Conservation (phyloP, 2,329 filamentous ascomycete genomes). For the Westerdykella ornata region DNA sequence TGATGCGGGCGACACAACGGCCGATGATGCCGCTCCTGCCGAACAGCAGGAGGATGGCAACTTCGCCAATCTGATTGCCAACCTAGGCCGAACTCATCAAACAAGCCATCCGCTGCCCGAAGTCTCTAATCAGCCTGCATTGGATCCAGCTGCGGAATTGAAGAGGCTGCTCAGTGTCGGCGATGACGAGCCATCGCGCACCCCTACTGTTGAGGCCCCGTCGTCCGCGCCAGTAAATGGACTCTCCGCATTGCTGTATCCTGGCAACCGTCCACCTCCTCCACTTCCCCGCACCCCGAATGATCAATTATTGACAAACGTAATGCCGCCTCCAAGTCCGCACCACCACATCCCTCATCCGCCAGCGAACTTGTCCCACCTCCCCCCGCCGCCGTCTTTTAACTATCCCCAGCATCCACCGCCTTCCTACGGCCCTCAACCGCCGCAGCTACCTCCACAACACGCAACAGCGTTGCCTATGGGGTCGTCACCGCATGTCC, state of each 20-base stretch:
- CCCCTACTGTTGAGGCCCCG: conserved; percentile 32
- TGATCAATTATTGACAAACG: conserved; percentile 48
- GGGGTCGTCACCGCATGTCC: conserved; percentile 16
- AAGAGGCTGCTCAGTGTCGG: conserved; percentile 46
- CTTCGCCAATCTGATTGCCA: conserved; percentile 29
- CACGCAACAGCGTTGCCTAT: conserved; percentile 19
- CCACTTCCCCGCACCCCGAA: conserved; percentile 43
- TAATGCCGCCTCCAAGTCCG: conserved; percentile 51
- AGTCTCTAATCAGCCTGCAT: conserved; percentile 19
- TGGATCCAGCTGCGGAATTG: conserved; percentile 46
- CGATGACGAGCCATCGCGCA: conserved; percentile 29
- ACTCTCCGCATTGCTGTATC: conserved; percentile 51
- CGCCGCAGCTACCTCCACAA: conserved; percentile 11
- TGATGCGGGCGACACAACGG: conserved; percentile 24
- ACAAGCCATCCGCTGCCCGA: conserved; percentile 27
- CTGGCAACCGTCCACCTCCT: conserved; percentile 15
- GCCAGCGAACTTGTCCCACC: conserved; percentile 41
- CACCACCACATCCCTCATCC: conserved; percentile 47
- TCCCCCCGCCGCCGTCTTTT: conserved; percentile 48
- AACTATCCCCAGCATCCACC: conserved; percentile 34
- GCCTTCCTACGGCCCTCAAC: conserved; percentile 24
- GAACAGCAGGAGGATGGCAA: conserved; percentile 13
- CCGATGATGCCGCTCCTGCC: conserved; percentile 15
- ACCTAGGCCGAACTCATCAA: conserved; percentile 22
- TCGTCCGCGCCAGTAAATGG: conserved; percentile 38